Evolutionary conservation across 805 yeast genomes (phyloP).

Genomic region (Schwanniomyces pseudopolymorphus): DNA sequence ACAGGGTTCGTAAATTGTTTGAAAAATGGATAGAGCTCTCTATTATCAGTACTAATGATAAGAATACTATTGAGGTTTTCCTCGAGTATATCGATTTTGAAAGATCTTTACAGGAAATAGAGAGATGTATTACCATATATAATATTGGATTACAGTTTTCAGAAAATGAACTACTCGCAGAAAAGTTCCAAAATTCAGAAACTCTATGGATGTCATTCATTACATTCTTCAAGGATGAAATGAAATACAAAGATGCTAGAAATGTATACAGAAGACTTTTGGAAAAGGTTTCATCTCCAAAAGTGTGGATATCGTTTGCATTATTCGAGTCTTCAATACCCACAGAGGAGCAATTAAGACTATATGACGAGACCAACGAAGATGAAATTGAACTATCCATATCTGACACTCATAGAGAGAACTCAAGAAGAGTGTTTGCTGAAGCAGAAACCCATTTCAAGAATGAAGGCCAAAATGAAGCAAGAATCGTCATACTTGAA

Average conservation of each 20-base stretch:
- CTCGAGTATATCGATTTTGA: constrained; percentile 69
- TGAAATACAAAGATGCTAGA: constrained; percentile 58
- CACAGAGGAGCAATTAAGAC: constrained; percentile 47
- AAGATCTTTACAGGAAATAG: constrained; percentile 60
- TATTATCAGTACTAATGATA: constrained; percentile 6
- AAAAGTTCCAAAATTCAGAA: constrained; percentile 20
- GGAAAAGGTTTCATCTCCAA: constrained; percentile 18
- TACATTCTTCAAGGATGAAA: constrained; percentile 61
- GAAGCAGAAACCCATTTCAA: constrained; percentile 50
- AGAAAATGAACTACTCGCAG: constrained; percentile 27
- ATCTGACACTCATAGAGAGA: constrained; percentile 47
- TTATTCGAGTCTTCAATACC: constrained; percentile 70
- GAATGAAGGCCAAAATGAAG: constrained; percentile 30
- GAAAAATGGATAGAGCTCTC: constrained; percentile 58
- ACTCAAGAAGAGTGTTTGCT: constrained; percentile 57
- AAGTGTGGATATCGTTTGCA: constrained; percentile 64
- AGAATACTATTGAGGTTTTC: constrained; percentile 44
- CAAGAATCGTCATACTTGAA: constrained; percentile 54
- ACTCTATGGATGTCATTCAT: constrained; percentile 37
- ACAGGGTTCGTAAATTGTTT: constrained; percentile 71
- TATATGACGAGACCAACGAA: constrained; percentile 43
- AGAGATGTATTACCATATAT: constrained; percentile 64
- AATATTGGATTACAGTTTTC: constrained; percentile 46
- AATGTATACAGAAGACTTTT: constrained; percentile 44
- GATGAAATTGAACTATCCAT: constrained; percentile 54